A percentile compares a stretch with the other conserved stretches of the same genome.
Conservation (phyloP, 2,329 filamentous ascomycete genomes). For the Aspergillus tanneri region DNA sequence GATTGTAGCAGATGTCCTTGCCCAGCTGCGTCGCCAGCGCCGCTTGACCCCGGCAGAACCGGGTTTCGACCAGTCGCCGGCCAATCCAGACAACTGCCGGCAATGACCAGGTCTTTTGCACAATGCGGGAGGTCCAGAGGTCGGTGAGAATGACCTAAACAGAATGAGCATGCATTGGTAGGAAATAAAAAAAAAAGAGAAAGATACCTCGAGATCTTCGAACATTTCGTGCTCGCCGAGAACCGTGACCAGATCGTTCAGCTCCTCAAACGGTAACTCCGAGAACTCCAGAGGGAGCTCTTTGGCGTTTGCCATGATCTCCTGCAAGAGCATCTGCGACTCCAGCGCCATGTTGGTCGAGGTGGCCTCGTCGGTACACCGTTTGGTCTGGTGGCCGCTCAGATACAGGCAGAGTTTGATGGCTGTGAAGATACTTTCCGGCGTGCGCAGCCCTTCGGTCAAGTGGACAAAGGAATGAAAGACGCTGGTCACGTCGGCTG, state of each 20-base stretch:
- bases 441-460: constrained; percentile 32
- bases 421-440: constrained; percentile 35
- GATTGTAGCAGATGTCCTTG: constrained; percentile 57
- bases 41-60: constrained; percentile 50
- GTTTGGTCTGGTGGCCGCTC: constrained; percentile 33
- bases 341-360: constrained; percentile 33
- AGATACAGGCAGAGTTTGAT: constrained; percentile 41
- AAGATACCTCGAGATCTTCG: constrained; percentile 34
- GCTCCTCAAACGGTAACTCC: constrained; percentile 35
- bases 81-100: constrained; percentile 53
- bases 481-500: constrained; percentile 34
- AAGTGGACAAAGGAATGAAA: constrained; percentile 37
- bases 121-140: constrained; percentile 49
- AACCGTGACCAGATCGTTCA: constrained; percentile 39
- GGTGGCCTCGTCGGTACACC: constrained; percentile 28
- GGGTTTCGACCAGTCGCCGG: constrained; percentile 53
- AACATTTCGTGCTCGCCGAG: constrained; percentile 41
- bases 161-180: background rate
- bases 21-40: constrained; percentile 48
- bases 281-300: constrained; percentile 34
- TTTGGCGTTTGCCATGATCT: constrained; percentile 32
- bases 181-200: background rate
- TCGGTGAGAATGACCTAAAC: constrained; percentile 39
- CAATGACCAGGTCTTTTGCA: constrained; percentile 47
- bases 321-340: constrained; percentile 35